Evolutionary conservation across 352 stramenopile genomes (phyloP), one percentile per base, ranked within the genome.

Genomic region (Globisporangium canariense): DNA sequence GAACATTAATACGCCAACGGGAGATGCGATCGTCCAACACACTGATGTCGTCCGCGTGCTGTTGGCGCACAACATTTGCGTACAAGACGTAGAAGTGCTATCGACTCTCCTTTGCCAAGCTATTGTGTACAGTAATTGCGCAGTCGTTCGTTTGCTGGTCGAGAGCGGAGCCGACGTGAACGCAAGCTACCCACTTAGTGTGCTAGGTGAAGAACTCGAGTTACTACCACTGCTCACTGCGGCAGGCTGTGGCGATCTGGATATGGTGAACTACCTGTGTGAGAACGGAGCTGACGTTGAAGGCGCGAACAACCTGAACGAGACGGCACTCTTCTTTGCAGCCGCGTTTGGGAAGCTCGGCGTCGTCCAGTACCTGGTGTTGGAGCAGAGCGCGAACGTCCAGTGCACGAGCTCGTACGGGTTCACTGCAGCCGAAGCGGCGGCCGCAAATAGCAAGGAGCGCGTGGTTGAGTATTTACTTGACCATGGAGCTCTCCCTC

Each of bases 271-370:
- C 13, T 34, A n/a, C 14, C 36, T 59, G 53, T 59, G 53, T 14
- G 36, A 49, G 5, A 9, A 30, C 8, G 53, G 53, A 11, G 53
- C 34, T 28, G 53, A 59, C 53, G 53, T 59, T 18, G 36, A 59
- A 32, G 53, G 28, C n/a, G 8, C 13, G 34, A 49, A 36, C 36
- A 28, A 59, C 53, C n/a, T 49, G 36, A 43, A 43, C 53, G 53
- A 59, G 53, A 59, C 53, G 1, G 53, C 34, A 10, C 53, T 59
- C 53, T 47, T 59, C 53, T 59, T 59, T 14, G 53, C 53, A 13
- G 53, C 53, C n/a, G 32, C 40, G 9, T 60, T 18, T 4, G 36
- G 36, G 1, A 60, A 60, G 5, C 53, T 60, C 34, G 18, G 25
- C 34, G n/a, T 50, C 4, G 53, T 30, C 2, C 16, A 47, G 36